Evolutionary conservation across 208 protist genomes (phyloP).

Genomic region (Blastocrithidia nonstop): DNA sequence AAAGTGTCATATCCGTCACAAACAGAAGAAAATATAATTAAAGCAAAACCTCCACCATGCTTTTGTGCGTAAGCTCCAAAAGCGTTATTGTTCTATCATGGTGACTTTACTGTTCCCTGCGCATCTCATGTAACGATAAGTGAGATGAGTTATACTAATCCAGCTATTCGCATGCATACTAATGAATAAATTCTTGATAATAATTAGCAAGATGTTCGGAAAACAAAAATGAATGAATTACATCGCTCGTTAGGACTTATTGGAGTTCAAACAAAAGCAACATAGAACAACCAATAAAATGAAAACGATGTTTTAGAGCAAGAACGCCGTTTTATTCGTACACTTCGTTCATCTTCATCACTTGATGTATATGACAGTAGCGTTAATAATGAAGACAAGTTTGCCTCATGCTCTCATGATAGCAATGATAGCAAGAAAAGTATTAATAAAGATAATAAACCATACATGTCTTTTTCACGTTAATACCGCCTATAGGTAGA

Average conservation of each 20-base stretch:
- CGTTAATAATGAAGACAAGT: no score
- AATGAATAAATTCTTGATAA: conserved; percentile 52
- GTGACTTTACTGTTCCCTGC: conserved; percentile 36
- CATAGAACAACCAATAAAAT: no score
- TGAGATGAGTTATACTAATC: conserved; percentile 57
- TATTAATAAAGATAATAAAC: conserved; percentile 2
- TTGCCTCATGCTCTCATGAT: no score
- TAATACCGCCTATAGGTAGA: conserved; percentile 45
- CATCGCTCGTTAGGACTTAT: no score
- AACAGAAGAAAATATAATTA: conserved; percentile 13
- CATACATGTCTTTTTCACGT: conserved; percentile 30
- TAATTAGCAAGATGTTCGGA: conserved; percentile 7
- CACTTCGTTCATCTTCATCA: no score
- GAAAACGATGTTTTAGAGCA: no score
- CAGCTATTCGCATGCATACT: conserved; percentile 11
- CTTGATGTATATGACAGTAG: no score
- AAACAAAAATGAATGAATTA: no score
- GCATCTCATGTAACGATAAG: conserved; percentile 27
- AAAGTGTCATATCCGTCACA: conserved; percentile 23
- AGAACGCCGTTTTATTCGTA: no score
- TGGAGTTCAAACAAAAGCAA: no score
- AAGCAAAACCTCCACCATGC: conserved; percentile 29
- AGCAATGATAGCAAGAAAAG: conserved; percentile 13
- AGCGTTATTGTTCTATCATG: conserved; percentile 77
- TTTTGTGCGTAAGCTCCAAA: conserved; percentile 40